phyloP scores from a whole-genome alignment of 768 basidiomycete genomes.

The Lactarius pseudohatsudake region DNA sequence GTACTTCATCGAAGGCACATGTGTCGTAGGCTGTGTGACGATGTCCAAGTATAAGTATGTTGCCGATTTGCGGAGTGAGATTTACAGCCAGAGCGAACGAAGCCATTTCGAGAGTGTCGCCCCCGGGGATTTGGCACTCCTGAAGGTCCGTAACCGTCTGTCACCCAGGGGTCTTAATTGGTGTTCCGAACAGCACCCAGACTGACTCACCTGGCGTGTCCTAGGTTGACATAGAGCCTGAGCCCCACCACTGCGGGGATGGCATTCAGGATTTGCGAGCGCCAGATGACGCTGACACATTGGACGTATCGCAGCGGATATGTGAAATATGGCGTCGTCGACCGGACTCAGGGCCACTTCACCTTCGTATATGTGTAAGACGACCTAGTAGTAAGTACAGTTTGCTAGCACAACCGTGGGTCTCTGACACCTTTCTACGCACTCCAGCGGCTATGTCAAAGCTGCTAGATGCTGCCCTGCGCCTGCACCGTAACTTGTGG shows the following conservation, averaged over 20 bases:
- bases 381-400: not conserved
- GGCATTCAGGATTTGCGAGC: not conserved
- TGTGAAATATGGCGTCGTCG: not conserved
- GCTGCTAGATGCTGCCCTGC: not conserved
- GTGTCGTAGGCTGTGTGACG: too few species aligned
- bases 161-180: not conserved
- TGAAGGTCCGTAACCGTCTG: not conserved
- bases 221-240: not conserved
- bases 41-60: too few species aligned
- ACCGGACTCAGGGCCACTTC: not conserved
- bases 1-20: too few species aligned
- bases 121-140: not conserved
- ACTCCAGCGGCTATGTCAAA: too few species aligned
- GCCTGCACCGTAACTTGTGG: not conserved
- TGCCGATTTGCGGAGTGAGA: too few species aligned
- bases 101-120: not conserved
- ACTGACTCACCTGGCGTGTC: not conserved
- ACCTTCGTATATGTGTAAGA: not conserved
- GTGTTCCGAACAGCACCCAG: not conserved
- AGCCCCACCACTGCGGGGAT: too few species aligned
- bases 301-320: not conserved
- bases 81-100: too few species aligned
- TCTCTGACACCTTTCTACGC: not conserved
- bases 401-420: not conserved
- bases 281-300: not conserved